Base-by-base conservation (phyloP, 257 asterid genomes). In the Salvia hispanica region DNA sequence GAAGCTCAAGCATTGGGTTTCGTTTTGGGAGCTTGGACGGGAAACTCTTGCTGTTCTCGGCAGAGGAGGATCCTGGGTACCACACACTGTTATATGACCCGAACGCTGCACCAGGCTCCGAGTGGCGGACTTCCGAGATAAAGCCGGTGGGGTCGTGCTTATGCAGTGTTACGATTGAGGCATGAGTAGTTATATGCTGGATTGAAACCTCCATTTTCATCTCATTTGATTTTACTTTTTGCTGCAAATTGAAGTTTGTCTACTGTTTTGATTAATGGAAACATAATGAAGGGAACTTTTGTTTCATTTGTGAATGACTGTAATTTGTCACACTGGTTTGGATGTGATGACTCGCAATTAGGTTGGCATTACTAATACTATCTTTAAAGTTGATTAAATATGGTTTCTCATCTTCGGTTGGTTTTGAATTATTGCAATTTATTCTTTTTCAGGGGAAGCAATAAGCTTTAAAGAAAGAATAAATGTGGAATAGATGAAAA, bases 21-120 rank as follows among this genome's bases (percentile, higher is more conserved):
- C 78, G 80, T 33, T 89, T 92, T 16, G 96, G 98, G 2, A 62
- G 72, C 6, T 31, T 87, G 74, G 85, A 86, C 5, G 92, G 84
- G 11, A 89, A 92, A 76, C 90, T 92, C 14, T 56, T 92, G 76
- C 79, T 89, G 40, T 86, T 92, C 62, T 67, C 92, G 0, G 57
- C 77, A 9, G 82, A 87, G 71, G 88, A 74, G 47, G 79, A 81
- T 71, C 82, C 86, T 11, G 72, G 81, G 54, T 73, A 74, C 58
- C 72, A 50, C 11, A 89, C 96, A 0, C 68, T 92, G 69, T 14
- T 75, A 43, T 92, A 87, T 46, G 88, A 89, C 78, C 98, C 96
- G 1, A 64, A 85, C 66, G 95, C 89, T 37, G 75, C 75, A 2
- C 77, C 82, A 2, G 98, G 95, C 1, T 77, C 71, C 0, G 94